A percentile compares a stretch with the other conserved stretches of the same genome.
These are phyloP conservation scores for Hymenoscyphus albidus DNA, from an alignment of 2,329 filamentous ascomycete species.

Conservation along the genomic window DNA sequence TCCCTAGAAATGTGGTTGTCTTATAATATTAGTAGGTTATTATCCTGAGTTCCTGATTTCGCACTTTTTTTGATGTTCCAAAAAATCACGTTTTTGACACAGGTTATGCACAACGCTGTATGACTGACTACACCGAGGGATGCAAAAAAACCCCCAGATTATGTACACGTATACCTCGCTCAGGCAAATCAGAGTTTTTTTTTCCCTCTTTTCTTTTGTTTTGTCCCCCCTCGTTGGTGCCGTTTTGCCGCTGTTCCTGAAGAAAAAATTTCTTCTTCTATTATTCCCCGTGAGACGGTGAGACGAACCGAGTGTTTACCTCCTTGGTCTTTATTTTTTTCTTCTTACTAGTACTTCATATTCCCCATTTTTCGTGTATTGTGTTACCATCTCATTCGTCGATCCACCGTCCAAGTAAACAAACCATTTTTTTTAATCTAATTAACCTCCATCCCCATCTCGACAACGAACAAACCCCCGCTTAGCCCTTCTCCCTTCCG, in stretches of 20 bases:
- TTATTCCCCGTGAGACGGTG: neutral
- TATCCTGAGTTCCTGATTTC: no score
- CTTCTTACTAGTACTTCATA: neutral
- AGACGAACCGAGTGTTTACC: neutral
- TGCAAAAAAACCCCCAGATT: neutral
- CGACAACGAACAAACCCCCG: neutral
- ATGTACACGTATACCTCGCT: neutral
- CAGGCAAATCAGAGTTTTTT: neutral
- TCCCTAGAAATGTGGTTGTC: no score
- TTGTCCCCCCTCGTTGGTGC: no score
- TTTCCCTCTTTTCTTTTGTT: neutral
- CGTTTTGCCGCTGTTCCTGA: no score
- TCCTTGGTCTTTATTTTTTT: no score
- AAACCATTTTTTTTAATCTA: neutral
- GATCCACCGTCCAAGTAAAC: neutral
- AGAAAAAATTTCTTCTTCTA: neutral
- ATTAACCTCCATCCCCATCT: neutral
- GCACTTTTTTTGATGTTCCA: no score
- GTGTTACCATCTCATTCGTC: neutral
- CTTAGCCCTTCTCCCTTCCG: neutral
- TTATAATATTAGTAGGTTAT: no score
- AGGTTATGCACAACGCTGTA: no score
- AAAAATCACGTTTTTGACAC: no score
- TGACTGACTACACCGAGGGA: neutral
- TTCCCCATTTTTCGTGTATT: neutral